Percentiles rank a stretch among this genome's conserved stretches.
Conservation (phyloP, 768 basidiomycete species). For the Boletellus ananiceps region DNA sequence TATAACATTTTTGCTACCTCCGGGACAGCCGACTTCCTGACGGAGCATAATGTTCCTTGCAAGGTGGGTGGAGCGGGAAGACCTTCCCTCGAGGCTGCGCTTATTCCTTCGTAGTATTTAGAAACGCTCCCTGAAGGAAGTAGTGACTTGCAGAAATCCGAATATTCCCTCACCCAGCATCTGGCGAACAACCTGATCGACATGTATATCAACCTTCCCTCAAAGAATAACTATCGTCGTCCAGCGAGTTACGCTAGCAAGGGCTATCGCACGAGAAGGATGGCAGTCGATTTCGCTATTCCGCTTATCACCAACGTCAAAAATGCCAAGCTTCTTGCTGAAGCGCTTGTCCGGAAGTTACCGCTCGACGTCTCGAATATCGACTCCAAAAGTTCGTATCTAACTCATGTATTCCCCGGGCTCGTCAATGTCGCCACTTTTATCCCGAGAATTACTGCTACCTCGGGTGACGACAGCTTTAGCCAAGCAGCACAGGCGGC, state of each 20-base stretch:
- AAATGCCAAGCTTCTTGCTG: slow-evolving; percentile 93
- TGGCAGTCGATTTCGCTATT: slow-evolving; percentile 98
- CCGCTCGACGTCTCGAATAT: slow-evolving; percentile 85
- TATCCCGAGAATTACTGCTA: slow-evolving; percentile 61
- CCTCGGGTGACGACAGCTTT: slow-evolving; percentile 51
- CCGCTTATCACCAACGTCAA: slow-evolving; percentile 98
- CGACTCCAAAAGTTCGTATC: slow-evolving; percentile 93
- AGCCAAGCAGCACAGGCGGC: slow-evolving; percentile 72
- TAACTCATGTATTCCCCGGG: slow-evolving; percentile 87
- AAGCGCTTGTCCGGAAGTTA: slow-evolving; percentile 87
- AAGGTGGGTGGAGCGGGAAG: slow-evolving; percentile 53
- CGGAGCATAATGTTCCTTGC: slow-evolving; percentile 94
- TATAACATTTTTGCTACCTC: slow-evolving; percentile 97
- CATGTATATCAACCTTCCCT: slow-evolving; percentile 99
- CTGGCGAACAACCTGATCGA: slow-evolving; percentile 96
- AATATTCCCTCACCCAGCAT: slow-evolving; percentile 96
- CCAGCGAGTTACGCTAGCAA: slow-evolving; percentile 97
- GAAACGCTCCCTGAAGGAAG: slow-evolving; percentile 80
- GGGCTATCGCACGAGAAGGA: slow-evolving; percentile 93
- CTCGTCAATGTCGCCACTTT: slow-evolving; percentile 86
- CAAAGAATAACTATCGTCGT: slow-evolving; percentile 94
- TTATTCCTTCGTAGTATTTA: slow-evolving; percentile 57
- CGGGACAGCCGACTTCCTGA: slow-evolving; percentile 96
- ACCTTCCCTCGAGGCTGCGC: neutral
- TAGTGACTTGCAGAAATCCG: slow-evolving; percentile 82